These are phyloP conservation scores for Kockiozyma suomiensis DNA, from an alignment of 805 yeast species.

Conservation along the genomic window DNA sequence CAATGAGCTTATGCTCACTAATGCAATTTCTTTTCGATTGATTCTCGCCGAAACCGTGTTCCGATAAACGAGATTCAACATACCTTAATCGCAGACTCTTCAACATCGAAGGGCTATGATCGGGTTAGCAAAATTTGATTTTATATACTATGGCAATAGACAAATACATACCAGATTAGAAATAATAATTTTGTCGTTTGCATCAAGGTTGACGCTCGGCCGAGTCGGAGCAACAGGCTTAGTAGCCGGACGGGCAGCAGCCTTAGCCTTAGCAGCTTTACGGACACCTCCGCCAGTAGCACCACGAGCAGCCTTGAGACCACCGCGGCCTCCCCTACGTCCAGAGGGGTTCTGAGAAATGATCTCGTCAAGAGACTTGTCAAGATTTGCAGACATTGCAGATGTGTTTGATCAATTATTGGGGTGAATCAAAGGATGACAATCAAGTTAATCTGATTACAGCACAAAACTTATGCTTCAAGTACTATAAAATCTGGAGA, in stretches of 20 bases:
- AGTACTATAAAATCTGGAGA: not conserved
- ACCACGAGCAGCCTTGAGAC: constrained; percentile 14
- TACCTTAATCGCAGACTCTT: constrained; percentile 82
- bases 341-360: constrained; percentile 59
- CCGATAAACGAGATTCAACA: constrained; percentile 48
- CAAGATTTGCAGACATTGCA: constrained; percentile 77
- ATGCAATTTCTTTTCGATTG: constrained; percentile 10
- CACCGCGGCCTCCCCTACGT: constrained; percentile 34
- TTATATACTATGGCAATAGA: too few relatives aligned
- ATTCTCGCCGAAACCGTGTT: constrained; percentile 17
- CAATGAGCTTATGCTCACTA: not conserved
- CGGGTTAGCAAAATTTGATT: not conserved
- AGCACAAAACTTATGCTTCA: not conserved
- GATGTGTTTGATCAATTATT: not conserved
- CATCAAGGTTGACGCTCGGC: not conserved
- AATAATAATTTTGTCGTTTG: constrained; percentile 66
- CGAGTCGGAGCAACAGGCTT: constrained; percentile 41
- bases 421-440: too few relatives aligned
- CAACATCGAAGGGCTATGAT: constrained; percentile 71
- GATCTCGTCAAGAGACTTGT: constrained; percentile 93
- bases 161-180: constrained; percentile 59
- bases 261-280: constrained; percentile 40
- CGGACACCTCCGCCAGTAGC: constrained; percentile 37
- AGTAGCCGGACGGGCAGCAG: constrained; percentile 40
- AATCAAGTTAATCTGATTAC: too few relatives aligned